Conservation (phyloP, 768 basidiomycete species). For the Serendipita vermifera region DNA sequence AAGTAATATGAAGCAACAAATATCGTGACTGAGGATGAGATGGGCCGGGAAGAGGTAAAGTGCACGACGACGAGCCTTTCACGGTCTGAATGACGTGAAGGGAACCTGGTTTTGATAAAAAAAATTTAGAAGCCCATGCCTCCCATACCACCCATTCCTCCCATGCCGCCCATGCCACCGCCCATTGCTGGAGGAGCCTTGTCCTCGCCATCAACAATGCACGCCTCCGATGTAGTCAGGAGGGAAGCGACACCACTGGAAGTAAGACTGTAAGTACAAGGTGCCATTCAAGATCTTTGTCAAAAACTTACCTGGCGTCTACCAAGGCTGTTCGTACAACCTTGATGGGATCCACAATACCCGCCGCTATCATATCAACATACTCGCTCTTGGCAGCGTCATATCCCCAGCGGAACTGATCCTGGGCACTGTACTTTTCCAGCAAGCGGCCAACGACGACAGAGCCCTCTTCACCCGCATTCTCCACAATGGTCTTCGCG, state of each 20-base stretch:
- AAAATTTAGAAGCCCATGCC: slow-evolving; percentile 12
- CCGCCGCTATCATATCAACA: slow-evolving; percentile 85
- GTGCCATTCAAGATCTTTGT: neutral
- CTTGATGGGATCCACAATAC: slow-evolving; percentile 93
- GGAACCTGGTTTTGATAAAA: neutral
- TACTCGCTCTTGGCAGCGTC: slow-evolving; percentile 88
- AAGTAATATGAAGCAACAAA: too few relatives aligned
- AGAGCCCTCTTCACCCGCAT: slow-evolving; percentile 87
- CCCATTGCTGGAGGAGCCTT: slow-evolving; percentile 43
- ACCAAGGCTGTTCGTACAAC: slow-evolving; percentile 88
- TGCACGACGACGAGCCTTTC: neutral
- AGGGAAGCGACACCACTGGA: slow-evolving; percentile 75
- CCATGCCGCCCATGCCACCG: slow-evolving; percentile 30
- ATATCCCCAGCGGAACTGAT: slow-evolving; percentile 80
- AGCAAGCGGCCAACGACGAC: slow-evolving; percentile 87
- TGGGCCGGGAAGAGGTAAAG: neutral
- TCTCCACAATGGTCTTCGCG: slow-evolving; percentile 75
- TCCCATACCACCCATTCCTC: slow-evolving; percentile 47
- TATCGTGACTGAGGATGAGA: too few relatives aligned
- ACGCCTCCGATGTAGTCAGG: slow-evolving; percentile 85
- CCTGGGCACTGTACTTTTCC: slow-evolving; percentile 48
- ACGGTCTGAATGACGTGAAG: neutral
- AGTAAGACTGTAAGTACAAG: neutral
- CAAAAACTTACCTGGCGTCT: slow-evolving; percentile 41
- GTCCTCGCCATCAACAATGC: slow-evolving; percentile 85